Evolutionary conservation across 345 rosid genomes (phyloP).

Genomic region (Aurinia saxatilis): DNA sequence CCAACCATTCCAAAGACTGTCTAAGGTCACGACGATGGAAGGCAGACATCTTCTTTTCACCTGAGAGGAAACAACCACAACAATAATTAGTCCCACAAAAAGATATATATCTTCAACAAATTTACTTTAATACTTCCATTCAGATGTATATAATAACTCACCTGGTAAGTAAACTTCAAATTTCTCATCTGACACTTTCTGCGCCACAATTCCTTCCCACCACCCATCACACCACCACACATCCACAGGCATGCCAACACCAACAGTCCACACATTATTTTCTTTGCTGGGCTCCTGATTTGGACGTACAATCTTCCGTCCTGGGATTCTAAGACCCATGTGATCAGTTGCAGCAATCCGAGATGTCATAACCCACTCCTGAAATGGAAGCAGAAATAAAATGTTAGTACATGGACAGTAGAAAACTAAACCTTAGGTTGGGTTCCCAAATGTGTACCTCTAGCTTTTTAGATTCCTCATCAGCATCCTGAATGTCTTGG

Average conservation of each 20-base stretch:
- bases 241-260: slow-evolving; percentile 66
- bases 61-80: slow-evolving; percentile 28
- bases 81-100: neutral
- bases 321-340: slow-evolving; percentile 40
- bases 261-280: slow-evolving; percentile 1
- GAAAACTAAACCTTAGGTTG: neutral
- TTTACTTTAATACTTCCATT: neutral
- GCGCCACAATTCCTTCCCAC: slow-evolving; percentile 81
- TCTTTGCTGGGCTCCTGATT: slow-evolving; percentile 5
- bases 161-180: slow-evolving; percentile 67
- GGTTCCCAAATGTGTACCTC: slow-evolving; percentile 37
- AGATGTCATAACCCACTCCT: slow-evolving; percentile 77
- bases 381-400: neutral
- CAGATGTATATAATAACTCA: slow-evolving; percentile 21
- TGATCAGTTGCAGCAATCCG: slow-evolving; percentile 48
- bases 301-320: slow-evolving; percentile 58
- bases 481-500: slow-evolving; percentile 59
- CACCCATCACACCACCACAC: slow-evolving; percentile 85
- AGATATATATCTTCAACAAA: neutral
- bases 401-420: slow-evolving; percentile 1
- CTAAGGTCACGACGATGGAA: slow-evolving; percentile 41
- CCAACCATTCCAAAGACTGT: slow-evolving; percentile 64
- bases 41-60: slow-evolving; percentile 50
- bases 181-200: slow-evolving; percentile 43
- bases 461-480: slow-evolving; percentile 53